Conservation (phyloP, 352 stramenopile species). For the Lagenidium giganteum region DNA sequence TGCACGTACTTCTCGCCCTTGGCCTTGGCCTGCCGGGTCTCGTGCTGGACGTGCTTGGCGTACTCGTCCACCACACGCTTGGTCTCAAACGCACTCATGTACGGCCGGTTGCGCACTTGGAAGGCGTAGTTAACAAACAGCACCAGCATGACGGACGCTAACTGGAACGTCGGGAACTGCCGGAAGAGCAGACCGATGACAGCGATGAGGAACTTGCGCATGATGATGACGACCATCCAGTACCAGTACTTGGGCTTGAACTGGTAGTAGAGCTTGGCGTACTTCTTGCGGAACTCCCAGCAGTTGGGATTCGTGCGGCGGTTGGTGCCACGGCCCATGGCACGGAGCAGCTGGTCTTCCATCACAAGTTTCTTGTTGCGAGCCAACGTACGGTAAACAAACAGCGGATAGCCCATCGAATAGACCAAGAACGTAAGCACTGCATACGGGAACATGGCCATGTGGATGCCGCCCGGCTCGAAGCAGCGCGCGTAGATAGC, state of each 20-base stretch:
- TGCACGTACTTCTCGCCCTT: constrained; percentile 46
- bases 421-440: constrained; percentile 63
- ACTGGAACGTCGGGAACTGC: constrained; percentile 63
- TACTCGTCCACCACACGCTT: constrained; percentile 59
- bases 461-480: constrained; percentile 47
- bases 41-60: constrained; percentile 31
- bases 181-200: constrained; percentile 66
- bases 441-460: constrained; percentile 58
- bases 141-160: constrained; percentile 72
- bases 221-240: constrained; percentile 81
- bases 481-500: constrained; percentile 64
- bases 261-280: constrained; percentile 82
- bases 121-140: constrained; percentile 73
- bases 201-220: constrained; percentile 70
- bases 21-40: constrained; percentile 48
- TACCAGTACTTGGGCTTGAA: constrained; percentile 81
- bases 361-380: constrained; percentile 50
- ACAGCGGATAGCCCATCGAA: constrained; percentile 65
- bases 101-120: constrained; percentile 64
- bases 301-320: constrained; percentile 67
- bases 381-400: constrained; percentile 59
- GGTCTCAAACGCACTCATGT: constrained; percentile 68
- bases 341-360: constrained; percentile 59
- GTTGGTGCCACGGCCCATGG: constrained; percentile 47
- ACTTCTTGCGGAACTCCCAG: constrained; percentile 71